Evolutionary conservation across 2,329 filamentous ascomycete species (phyloP).

Genomic region (Epichloe uncinata): DNA sequence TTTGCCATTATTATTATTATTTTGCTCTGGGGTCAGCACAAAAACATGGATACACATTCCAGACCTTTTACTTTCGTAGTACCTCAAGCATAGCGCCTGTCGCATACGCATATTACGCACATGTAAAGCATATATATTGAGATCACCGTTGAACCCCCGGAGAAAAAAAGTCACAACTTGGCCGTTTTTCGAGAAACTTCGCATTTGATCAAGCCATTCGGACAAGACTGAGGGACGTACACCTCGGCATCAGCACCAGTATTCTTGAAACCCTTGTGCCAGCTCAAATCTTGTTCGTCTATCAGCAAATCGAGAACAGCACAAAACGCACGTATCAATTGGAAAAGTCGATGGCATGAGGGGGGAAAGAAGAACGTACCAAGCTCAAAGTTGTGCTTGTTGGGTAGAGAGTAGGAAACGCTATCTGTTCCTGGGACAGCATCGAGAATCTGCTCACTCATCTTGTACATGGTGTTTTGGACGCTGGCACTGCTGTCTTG

Average conservation of each 20-base stretch:
- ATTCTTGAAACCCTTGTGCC: slow-evolving; percentile 93
- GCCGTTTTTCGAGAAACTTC: slow-evolving; percentile 52
- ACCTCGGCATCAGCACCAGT: slow-evolving; percentile 92
- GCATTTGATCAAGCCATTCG: slow-evolving; percentile 93
- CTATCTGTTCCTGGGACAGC: slow-evolving; percentile 56
- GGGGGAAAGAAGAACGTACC: slow-evolving; percentile 45
- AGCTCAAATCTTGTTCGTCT: slow-evolving; percentile 59
- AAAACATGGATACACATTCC: neutral
- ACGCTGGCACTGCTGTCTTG: slow-evolving; percentile 85
- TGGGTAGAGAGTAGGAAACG: slow-evolving; percentile 77
- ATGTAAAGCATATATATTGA: neutral
- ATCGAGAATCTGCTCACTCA: slow-evolving; percentile 76
- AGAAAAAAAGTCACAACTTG: neutral
- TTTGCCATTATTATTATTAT: too few relatives aligned
- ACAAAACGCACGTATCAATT: neutral
- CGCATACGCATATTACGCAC: too few relatives aligned
- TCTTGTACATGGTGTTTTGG: slow-evolving; percentile 98
- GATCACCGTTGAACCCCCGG: neutral
- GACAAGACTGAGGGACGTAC: slow-evolving; percentile 81
- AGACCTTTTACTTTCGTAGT: neutral
- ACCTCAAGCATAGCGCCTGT: neutral
- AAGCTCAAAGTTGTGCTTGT: slow-evolving; percentile 98
- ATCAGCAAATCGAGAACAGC: neutral
- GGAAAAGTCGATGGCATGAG: neutral
- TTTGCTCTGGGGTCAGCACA: too few relatives aligned